These are phyloP conservation scores for Leccinum fuscescens DNA, from an alignment of 1,284 basidiomycete species.

Conservation along the genomic window DNA sequence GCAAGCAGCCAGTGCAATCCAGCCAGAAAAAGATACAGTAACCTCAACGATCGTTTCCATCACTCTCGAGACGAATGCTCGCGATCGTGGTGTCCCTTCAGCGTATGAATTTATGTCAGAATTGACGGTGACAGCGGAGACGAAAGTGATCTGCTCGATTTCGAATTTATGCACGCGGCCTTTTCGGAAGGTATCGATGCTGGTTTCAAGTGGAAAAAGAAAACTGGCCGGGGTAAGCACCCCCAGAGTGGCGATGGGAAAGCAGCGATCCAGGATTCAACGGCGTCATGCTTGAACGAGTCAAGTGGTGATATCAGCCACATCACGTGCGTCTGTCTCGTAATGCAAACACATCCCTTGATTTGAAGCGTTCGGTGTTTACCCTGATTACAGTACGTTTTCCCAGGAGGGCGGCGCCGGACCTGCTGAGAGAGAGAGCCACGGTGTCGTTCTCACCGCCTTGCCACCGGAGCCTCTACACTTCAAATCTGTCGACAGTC, in stretches of 20 bases:
- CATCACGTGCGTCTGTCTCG: conserved; percentile 37
- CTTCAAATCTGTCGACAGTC: conserved; percentile 13
- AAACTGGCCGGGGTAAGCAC: conserved; percentile 1
- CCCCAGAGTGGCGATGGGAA: not conserved
- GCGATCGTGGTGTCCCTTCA: no score
- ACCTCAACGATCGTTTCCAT: no score
- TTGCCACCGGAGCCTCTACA: conserved; percentile 30
- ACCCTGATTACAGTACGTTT: conserved; percentile 33
- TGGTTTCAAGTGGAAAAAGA: conserved; percentile 27
- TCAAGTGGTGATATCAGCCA: conserved; percentile 34
- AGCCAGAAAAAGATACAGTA: no score
- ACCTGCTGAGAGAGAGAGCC: not conserved
- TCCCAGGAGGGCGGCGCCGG: conserved; percentile 23
- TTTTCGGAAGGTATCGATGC: conserved; percentile 49
- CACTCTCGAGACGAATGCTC: no score
- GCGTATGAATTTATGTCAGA: no score
- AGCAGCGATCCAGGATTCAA: not conserved
- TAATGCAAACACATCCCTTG: not conserved
- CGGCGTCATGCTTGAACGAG: conserved; percentile 1
- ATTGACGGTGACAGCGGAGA: conserved; percentile 3
- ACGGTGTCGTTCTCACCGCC: conserved; percentile 13
- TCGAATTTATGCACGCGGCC: conserved; percentile 45
- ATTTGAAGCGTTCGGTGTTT: not conserved
- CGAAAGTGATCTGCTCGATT: conserved; percentile 27
- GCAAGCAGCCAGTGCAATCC: no score